Percentiles rank a stretch among this genome's conserved stretches.
phyloP scores from a whole-genome alignment of 1,139 yeast genomes.

The Saccharomyces hybrid region DNA sequence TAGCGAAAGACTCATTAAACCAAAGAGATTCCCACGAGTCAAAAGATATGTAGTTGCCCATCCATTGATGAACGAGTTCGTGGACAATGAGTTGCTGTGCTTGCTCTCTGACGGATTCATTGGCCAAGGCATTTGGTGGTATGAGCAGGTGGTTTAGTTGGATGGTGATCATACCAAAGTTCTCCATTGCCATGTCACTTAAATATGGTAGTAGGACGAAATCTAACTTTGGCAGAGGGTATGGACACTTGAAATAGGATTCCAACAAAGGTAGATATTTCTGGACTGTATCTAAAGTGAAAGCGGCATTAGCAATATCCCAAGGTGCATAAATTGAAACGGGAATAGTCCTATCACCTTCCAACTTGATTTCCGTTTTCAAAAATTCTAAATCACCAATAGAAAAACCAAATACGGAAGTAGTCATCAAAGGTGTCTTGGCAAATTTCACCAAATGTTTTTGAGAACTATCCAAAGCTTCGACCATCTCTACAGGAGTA shows the following conservation, averaged over 20 bases:
- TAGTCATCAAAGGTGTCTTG: conserved; percentile 49
- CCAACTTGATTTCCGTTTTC: conserved; percentile 32
- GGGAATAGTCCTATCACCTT: conserved; percentile 33
- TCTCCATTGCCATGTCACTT: conserved; percentile 74
- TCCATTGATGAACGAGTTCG: conserved; percentile 72
- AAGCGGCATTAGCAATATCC: conserved; percentile 39
- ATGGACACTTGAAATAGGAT: conserved; percentile 37
- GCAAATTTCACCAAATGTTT: conserved; percentile 37
- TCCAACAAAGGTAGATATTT: conserved; percentile 42
- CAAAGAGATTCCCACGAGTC: conserved; percentile 62
- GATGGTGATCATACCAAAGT: conserved; percentile 61
- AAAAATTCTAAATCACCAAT: conserved; percentile 56
- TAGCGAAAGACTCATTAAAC: conserved; percentile 72
- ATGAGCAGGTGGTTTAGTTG: conserved; percentile 46
- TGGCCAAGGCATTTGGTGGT: conserved; percentile 31
- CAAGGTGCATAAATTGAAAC: conserved; percentile 49
- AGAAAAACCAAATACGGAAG: conserved; percentile 59
- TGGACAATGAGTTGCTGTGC: conserved; percentile 56
- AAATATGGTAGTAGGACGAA: conserved; percentile 61
- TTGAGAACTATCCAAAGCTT: conserved; percentile 20
- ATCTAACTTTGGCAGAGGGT: conserved; percentile 58
- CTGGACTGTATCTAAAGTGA: conserved; percentile 42
- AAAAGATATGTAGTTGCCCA: conserved; percentile 60
- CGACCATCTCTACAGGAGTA: conserved; percentile 22
- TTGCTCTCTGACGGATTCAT: conserved; percentile 25